Base-by-base conservation (phyloP, 2,329 filamentous ascomycete genomes). In the Gliomastix tumulicola region DNA sequence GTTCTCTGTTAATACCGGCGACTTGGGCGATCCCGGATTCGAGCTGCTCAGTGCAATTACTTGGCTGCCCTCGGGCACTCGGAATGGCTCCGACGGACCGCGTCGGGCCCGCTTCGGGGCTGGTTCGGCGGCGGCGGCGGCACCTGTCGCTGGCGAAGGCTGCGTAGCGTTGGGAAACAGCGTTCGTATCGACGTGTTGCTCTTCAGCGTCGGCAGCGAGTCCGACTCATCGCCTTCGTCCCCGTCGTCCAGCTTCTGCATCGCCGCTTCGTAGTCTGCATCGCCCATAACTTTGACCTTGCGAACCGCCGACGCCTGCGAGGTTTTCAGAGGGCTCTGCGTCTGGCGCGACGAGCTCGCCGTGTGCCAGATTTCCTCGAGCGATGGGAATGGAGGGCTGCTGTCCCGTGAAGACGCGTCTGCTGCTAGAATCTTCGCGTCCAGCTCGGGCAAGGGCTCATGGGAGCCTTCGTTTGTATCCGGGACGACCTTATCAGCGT, bases 211-310 rank as follows among this genome's bases (percentile, higher is more conserved):
- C n/a, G 31, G 21, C 4, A 45, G 42, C 7, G 45, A 41, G 20
- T 54, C 51, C 15, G 53, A 51, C 17, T 53, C 45, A 13, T 54
- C 52, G 3, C 46, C 53, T 3, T 55, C 53, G 18, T 69, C 67
- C 2, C 46, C 54, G 3, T 55, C 53, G 18, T 69, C 67, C 2
- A 68, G 44, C 20, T 51, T 62, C 20, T 56, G 57, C 59, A 69
- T 69, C 10, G 55, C 60, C 36, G 64, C 64, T 25, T 69, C 59
- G 35, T 69, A 69, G 11, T 63, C 65, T 4, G 45, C 22, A 36
- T 68, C 56, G 6, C 38, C 46, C 32, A 39, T 39, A 2, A 45
- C 44, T 4, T 52, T 49, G 3, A 47, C 42, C 21, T 56, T 44
- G 15, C 47, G 47, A 18, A 49, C 41, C 7, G 47, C 38, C 5